phyloP scores from a whole-genome alignment of 306 rosid species.

The Sophora flavescens region DNA sequence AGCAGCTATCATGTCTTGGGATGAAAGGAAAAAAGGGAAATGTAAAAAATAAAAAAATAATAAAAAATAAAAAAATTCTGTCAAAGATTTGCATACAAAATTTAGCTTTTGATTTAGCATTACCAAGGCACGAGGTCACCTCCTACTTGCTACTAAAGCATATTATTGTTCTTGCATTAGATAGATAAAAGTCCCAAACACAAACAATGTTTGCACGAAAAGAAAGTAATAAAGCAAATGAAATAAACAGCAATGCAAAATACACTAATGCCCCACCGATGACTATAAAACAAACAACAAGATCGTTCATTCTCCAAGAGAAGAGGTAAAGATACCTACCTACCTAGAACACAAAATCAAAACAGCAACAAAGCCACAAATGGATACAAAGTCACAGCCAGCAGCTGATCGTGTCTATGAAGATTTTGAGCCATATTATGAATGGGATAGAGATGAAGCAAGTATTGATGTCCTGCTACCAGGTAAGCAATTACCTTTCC shows the following conservation, averaged over 20 bases:
- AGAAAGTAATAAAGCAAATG: constrained; percentile 45
- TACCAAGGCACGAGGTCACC: constrained; percentile 44
- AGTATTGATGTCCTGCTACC: constrained; percentile 54
- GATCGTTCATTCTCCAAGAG: not conserved
- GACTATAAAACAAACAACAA: constrained; percentile 43
- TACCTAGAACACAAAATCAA: constrained; percentile 3
- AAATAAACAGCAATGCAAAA: constrained; percentile 5
- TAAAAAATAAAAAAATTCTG: not conserved
- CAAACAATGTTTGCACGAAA: constrained; percentile 47
- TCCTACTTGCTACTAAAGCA: constrained; percentile 40
- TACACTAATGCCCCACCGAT: constrained; percentile 19
- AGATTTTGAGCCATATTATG: constrained; percentile 58
- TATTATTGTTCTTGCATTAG: constrained; percentile 46
- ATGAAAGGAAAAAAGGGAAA: not conserved
- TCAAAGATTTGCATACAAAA: constrained; percentile 1
- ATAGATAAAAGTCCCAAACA: constrained; percentile 26
- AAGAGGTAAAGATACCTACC: constrained; percentile 27
- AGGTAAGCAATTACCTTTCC: constrained; percentile 51
- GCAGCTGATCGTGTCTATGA: constrained; percentile 48
- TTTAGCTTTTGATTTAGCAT: constrained; percentile 39
- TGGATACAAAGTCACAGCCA: constrained; percentile 29
- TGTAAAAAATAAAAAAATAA: too few species aligned
- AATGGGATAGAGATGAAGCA: constrained; percentile 53
- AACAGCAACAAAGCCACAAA: constrained; percentile 14
- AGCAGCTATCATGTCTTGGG: not conserved